phyloP scores from a whole-genome alignment of 257 asterid species.

The Handroanthus guayacan region DNA sequence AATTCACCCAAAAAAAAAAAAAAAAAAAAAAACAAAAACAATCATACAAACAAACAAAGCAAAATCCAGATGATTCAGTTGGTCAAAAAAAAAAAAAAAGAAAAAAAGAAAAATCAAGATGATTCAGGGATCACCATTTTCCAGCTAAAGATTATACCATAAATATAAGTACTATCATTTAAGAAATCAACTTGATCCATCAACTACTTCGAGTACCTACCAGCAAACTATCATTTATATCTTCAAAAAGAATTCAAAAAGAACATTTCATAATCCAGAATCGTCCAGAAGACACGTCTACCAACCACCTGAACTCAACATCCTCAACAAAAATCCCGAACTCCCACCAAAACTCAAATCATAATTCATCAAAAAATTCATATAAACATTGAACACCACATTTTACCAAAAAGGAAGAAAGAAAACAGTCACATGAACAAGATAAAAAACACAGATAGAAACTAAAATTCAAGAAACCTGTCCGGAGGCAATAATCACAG shows the following conservation, averaged over 20 bases:
- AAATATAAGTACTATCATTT: not conserved
- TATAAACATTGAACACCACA: not conserved
- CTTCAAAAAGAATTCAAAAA: not conserved
- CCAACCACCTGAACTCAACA: not conserved
- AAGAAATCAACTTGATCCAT: constrained; percentile 17
- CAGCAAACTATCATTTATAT: not conserved
- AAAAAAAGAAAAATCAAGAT: not conserved
- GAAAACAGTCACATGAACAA: not conserved
- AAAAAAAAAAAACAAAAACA: no score
- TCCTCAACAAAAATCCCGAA: not conserved
- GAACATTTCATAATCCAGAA: constrained; percentile 5
- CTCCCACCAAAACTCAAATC: constrained; percentile 5
- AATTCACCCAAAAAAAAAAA: not conserved
- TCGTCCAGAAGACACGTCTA: not conserved
- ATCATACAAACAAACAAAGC: not conserved
- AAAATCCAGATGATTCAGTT: no score
- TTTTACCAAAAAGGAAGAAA: not conserved
- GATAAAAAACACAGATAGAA: not conserved
- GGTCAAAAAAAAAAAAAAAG: not conserved
- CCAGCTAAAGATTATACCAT: not conserved
- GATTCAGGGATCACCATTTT: not conserved
- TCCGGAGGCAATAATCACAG: constrained; percentile 83
- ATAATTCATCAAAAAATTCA: constrained; percentile 4
- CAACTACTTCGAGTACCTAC: not conserved
- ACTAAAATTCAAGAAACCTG: constrained; percentile 56